A percentile compares a stretch with the other conserved stretches of the same genome.
Conservation (phyloP, 805 yeast species). For the Schizosaccharomyces octosporus region DNA sequence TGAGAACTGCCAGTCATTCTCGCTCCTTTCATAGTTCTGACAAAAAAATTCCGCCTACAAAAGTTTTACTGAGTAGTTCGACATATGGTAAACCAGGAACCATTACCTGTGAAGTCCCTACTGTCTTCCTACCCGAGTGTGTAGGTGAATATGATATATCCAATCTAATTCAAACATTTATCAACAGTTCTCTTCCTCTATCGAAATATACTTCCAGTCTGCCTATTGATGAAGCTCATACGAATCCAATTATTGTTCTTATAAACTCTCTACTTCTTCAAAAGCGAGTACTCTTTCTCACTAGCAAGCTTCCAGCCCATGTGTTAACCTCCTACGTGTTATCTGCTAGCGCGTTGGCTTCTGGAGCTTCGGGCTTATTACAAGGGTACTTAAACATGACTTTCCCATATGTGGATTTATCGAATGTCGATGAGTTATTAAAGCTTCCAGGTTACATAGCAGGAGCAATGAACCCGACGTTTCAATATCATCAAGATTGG, state of each 20-base stretch:
- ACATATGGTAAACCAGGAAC: not conserved
- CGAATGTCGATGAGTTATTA: constrained; percentile 22
- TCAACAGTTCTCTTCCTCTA: not conserved
- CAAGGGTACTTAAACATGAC: constrained; percentile 24
- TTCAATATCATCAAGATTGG: constrained; percentile 26
- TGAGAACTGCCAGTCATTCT: no score
- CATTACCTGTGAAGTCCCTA: not conserved
- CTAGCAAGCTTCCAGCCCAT: constrained; percentile 19
- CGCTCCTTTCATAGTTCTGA: no score
- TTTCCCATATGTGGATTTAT: constrained; percentile 32
- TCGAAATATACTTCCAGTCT: not conserved
- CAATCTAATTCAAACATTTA: not conserved
- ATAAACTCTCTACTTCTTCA: not conserved
- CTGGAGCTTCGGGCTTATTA: constrained; percentile 25
- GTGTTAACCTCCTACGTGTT: constrained; percentile 27
- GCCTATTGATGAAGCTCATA: not conserved
- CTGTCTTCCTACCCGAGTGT: constrained; percentile 9
- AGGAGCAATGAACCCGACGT: constrained; percentile 37
- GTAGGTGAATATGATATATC: constrained; percentile 12
- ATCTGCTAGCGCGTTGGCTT: constrained; percentile 24
- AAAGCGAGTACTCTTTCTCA: not conserved
- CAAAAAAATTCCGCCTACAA: no score
- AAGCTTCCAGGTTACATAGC: constrained; percentile 24
- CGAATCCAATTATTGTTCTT: not conserved
- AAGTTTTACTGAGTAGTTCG: not conserved